These are phyloP conservation scores for Pyrrhoderma lamaoense DNA, from an alignment of 1,284 basidiomycete species.

Conservation along the genomic window DNA sequence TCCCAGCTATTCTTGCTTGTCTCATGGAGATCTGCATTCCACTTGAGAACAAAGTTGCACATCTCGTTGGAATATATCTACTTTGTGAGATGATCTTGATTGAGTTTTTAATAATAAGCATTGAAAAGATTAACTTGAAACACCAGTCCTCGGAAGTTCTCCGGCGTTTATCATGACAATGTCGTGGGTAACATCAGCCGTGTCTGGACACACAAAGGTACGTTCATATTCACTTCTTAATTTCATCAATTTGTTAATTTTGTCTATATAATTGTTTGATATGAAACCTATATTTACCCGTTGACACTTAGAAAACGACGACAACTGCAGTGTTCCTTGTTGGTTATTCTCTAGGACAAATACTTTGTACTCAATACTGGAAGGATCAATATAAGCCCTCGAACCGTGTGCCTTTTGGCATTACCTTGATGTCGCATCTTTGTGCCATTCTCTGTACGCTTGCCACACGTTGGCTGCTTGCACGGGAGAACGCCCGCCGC, in stretches of 20 bases:
- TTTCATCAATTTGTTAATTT: neutral
- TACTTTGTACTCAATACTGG: constrained; percentile 27
- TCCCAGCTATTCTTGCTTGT: constrained; percentile 26
- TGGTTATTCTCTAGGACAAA: constrained; percentile 26
- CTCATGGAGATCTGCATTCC: constrained; percentile 20
- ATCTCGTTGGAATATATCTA: constrained; percentile 14
- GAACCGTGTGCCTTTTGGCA: constrained; percentile 24
- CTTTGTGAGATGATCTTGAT: constrained; percentile 25
- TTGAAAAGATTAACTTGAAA: neutral
- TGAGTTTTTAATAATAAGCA: neutral
- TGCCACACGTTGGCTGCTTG: constrained; percentile 20
- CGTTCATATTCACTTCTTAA: neutral
- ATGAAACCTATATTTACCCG: neutral
- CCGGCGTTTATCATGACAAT: constrained; percentile 27
- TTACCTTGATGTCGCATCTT: constrained; percentile 23
- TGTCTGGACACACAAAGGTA: constrained; percentile 30
- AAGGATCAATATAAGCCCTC: constrained; percentile 22
- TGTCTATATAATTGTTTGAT: neutral
- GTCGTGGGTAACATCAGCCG: constrained; percentile 26
- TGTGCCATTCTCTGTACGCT: constrained; percentile 22
- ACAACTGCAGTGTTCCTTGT: constrained; percentile 27
- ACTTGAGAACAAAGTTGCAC: constrained; percentile 9
- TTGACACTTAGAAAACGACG: constrained; percentile 20
- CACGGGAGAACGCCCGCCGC: constrained; percentile 24
- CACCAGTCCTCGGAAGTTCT: constrained; percentile 22